These are phyloP conservation scores for Crucibulum laeve DNA, from an alignment of 768 basidiomycete genomes.

Conservation along the genomic window DNA sequence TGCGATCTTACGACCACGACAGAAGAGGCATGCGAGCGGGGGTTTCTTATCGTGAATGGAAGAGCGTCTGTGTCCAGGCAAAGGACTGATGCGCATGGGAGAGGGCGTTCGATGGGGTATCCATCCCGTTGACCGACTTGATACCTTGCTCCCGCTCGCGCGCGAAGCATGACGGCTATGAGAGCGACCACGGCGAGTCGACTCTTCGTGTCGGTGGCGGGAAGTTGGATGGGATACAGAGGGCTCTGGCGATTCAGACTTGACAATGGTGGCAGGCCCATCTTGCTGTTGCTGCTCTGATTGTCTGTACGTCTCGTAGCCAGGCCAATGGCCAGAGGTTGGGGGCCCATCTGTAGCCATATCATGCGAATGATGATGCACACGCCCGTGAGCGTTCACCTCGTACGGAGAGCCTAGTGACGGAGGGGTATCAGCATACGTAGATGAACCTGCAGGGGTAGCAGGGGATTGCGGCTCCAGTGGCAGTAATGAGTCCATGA, in stretches of 20 bases:
- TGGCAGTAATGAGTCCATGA: background rate
- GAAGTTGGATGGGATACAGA: too few relatives aligned
- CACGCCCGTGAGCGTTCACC: background rate
- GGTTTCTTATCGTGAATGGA: conserved; percentile 45
- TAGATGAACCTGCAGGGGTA: background rate
- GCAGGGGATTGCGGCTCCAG: background rate
- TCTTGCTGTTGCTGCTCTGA: too few relatives aligned
- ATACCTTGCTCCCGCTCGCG: too few relatives aligned
- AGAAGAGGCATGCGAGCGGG: conserved; percentile 60
- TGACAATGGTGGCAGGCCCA: too few relatives aligned
- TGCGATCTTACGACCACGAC: conserved; percentile 65
- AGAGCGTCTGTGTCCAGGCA: conserved; percentile 23
- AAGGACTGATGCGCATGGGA: conserved; percentile 19
- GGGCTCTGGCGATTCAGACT: background rate
- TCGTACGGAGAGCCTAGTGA: background rate
- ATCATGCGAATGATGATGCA: background rate
- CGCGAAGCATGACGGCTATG: background rate
- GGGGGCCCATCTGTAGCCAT: background rate
- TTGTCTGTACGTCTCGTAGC: background rate
- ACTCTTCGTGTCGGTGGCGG: background rate
- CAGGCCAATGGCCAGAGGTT: background rate
- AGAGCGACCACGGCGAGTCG: background rate
- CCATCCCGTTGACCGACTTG: background rate
- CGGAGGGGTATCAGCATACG: conserved; percentile 1
- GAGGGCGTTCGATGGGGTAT: conserved; percentile 5